Conservation (phyloP, 208 protist genomes). For the Balamuthia mandrillaris region DNA sequence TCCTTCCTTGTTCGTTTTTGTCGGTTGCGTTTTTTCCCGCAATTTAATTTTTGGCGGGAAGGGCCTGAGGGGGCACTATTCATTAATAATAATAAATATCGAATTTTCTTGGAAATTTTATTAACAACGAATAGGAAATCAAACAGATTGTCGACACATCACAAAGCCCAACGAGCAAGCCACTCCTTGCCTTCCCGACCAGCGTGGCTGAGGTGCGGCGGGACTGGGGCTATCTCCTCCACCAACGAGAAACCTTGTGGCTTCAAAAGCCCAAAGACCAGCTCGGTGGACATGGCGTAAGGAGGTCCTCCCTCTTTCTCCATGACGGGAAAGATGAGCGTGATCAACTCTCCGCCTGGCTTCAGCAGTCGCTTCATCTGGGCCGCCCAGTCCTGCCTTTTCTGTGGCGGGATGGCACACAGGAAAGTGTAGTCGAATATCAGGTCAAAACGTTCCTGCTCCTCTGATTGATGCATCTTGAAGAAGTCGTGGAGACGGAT, state of each 20-base stretch:
- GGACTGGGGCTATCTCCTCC: background rate
- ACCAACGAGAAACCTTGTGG: background rate
- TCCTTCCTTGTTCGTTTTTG: no score
- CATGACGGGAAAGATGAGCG: constrained; percentile 3
- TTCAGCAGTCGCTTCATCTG: background rate
- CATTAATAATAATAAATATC: no score
- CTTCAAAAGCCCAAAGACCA: background rate
- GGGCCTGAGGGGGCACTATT: no score
- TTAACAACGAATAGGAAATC: no score
- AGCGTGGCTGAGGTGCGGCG: background rate
- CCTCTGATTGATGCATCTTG: no score
- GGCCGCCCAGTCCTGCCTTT: background rate
- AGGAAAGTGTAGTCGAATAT: constrained; percentile 27
- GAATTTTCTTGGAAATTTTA: no score
- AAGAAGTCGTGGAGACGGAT: background rate
- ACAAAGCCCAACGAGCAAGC: background rate
- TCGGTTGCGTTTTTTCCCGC: no score
- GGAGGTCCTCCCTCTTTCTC: background rate
- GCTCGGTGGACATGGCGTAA: background rate
- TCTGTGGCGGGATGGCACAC: background rate
- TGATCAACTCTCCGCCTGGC: background rate
- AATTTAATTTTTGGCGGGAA: no score
- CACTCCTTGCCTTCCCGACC: background rate
- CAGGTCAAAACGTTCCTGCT: background rate
- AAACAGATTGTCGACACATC: no score